Evolutionary conservation across 306 rosid species (phyloP), one percentile per base, ranked within the genome.

Genomic region (Oxytropis ochrocephala): DNA sequence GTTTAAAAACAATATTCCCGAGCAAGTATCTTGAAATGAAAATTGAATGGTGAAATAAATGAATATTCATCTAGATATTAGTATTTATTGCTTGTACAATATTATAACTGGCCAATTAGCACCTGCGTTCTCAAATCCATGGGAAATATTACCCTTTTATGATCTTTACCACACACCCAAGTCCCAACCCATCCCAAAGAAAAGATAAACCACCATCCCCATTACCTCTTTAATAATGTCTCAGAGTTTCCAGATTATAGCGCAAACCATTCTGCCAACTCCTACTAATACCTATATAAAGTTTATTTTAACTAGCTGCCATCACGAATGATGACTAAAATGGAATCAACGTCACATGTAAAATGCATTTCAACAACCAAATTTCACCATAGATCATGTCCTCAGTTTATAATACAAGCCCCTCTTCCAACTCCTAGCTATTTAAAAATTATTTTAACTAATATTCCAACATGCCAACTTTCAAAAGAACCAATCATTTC

Each of bases 401-500:
- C 29, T 24, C 29, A 24, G 29, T 24, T 24, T 24, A 24, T 24
- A 24, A 24, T 24, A 24, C 29, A 24, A 24, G 29, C 29, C 29
- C 29, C 0, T 24, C 29, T 24, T 24, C 29, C 2, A 24, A 24
- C 29, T 21, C 24, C 24, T 21, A 21, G 24, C 24, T 21, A 21
- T 21, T 21, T 21, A 21, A 21, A 2, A 2, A 24, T 24, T 24
- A 24, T 24, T 24, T 24, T 24, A 24, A 24, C 29, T 24, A 10
- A 38, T 29, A 19, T 46, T 55, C 41, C 8, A 64, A 47, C 9
- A 14, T 13, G 30, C 33, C 24, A 46, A 43, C 61, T 17, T 47
- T 51, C 53, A 50, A 39, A 75, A 64, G 14, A 16, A 52, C 47
- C 74, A 69, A 68, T 32, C 52, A 70, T 43, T 64, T 57, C 67